phyloP scores from a whole-genome alignment of 1,139 yeast genomes.

The Taphrina communis region DNA sequence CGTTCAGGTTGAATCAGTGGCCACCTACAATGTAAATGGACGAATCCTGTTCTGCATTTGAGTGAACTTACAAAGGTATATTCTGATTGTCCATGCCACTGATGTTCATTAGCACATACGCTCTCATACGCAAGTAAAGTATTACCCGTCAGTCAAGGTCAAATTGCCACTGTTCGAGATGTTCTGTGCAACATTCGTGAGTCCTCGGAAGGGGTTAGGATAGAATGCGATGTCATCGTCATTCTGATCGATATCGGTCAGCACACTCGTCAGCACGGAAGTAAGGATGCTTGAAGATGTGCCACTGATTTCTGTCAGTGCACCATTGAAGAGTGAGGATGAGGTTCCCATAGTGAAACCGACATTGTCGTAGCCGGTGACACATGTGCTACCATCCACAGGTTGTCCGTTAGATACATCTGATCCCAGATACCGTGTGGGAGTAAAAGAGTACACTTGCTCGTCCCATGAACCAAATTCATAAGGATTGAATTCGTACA shows the following conservation, averaged over 20 bases:
- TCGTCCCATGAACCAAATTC: constrained; percentile 91
- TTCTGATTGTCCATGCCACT: constrained; percentile 78
- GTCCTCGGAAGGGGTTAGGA: constrained; percentile 77
- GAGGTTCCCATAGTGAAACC: constrained; percentile 77
- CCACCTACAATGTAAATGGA: constrained; percentile 8
- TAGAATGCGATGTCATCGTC: constrained; percentile 71
- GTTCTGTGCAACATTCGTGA: constrained; percentile 20
- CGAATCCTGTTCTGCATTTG: constrained; percentile 73
- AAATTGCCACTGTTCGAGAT: constrained; percentile 30
- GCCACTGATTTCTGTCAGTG: constrained; percentile 39
- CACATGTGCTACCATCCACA: constrained; percentile 54
- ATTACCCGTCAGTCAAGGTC: constrained; percentile 39
- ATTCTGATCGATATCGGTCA: constrained; percentile 49
- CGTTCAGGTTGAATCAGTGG: constrained; percentile 77
- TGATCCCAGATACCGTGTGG: constrained; percentile 75
- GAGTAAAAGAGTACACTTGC: constrained; percentile 68
- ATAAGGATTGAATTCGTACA: constrained; percentile 78
- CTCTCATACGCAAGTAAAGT: constrained; percentile 69
- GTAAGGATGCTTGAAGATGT: constrained; percentile 53
- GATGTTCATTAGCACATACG: not conserved
- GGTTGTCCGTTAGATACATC: constrained; percentile 62
- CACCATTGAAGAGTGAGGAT: constrained; percentile 59
- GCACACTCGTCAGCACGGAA: constrained; percentile 52
- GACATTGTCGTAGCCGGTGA: constrained; percentile 68
- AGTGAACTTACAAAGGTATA: constrained; percentile 60